phyloP scores from a whole-genome alignment of 1,284 basidiomycete genomes.

The Sphaerobolus stellatus region DNA sequence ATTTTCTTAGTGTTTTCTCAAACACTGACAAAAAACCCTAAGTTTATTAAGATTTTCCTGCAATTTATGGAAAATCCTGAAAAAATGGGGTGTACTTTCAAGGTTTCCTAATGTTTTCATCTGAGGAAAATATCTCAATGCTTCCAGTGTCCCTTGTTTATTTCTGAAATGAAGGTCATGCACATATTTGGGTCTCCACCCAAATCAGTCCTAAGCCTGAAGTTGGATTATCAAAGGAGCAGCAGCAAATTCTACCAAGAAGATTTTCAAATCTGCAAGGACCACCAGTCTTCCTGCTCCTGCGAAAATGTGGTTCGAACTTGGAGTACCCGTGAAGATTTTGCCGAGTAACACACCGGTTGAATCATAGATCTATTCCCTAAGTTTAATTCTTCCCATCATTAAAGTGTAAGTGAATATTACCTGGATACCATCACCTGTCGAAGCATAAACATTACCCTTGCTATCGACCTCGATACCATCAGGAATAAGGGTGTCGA shows the following conservation, averaged over 20 bases:
- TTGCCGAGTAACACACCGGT: conserved; percentile 70
- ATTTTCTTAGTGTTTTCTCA: too few species aligned
- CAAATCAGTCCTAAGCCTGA: too few species aligned
- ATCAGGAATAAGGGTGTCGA: conserved; percentile 63
- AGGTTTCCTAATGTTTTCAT: too few species aligned
- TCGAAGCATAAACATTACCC: conserved; percentile 70
- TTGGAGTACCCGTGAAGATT: conserved; percentile 60
- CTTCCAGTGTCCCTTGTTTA: too few species aligned
- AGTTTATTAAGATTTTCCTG: too few species aligned
- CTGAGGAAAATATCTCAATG: too few species aligned
- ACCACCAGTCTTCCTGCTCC: conserved; percentile 63
- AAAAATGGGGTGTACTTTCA: too few species aligned
- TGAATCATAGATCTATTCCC: conserved; percentile 57
- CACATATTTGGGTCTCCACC: too few species aligned
- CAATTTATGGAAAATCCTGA: too few species aligned
- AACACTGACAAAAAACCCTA: too few species aligned
- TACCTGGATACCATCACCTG: conserved; percentile 71
- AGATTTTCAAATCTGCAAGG: conserved; percentile 61
- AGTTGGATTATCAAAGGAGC: conserved; percentile 5
- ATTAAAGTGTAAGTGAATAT: conserved; percentile 19
- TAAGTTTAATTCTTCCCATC: neutral
- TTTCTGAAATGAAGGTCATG: too few species aligned
- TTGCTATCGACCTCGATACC: conserved; percentile 57
- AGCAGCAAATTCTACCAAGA: conserved; percentile 55
- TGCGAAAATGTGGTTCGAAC: conserved; percentile 70